Evolutionary conservation across 2,329 filamentous ascomycete genomes (phyloP).

Genomic region (Penicillium brevicompactum): DNA sequence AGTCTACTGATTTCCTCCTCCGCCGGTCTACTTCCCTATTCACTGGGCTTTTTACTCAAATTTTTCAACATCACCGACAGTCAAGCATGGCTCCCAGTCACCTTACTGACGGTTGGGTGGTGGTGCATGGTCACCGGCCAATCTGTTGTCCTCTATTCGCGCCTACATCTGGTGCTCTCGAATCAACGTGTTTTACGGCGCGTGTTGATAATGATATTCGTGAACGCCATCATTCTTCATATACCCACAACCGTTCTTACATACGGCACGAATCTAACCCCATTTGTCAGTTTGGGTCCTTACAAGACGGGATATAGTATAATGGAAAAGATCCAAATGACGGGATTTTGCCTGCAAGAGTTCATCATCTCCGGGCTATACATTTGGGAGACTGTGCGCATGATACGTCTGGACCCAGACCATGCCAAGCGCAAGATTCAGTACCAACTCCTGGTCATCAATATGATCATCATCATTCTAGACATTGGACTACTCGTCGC

Average conservation of each 20-base stretch:
- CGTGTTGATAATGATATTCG: constrained; percentile 51
- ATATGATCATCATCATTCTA: constrained; percentile 51
- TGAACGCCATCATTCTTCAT: constrained; percentile 48
- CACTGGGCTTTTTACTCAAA: constrained; percentile 51
- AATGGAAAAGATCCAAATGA: constrained; percentile 60
- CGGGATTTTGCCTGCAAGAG: constrained; percentile 59
- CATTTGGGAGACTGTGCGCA: constrained; percentile 56
- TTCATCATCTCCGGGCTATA: constrained; percentile 57
- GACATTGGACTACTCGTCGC: constrained; percentile 47
- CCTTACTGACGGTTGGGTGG: constrained; percentile 50
- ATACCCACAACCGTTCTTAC: constrained; percentile 50
- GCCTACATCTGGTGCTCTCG: constrained; percentile 50
- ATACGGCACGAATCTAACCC: constrained; percentile 45
- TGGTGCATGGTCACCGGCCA: constrained; percentile 53
- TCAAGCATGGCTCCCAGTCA: constrained; percentile 41
- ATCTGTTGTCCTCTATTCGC: constrained; percentile 53
- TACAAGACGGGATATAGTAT: constrained; percentile 45
- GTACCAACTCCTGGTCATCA: constrained; percentile 53
- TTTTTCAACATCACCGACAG: constrained; percentile 44
- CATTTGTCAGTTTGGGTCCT: constrained; percentile 3
- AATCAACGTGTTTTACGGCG: constrained; percentile 42
- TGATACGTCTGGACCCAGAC: constrained; percentile 51
- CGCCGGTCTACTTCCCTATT: constrained; percentile 48
- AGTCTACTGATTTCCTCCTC: constrained; percentile 49
- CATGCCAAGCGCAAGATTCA: constrained; percentile 48